phyloP scores from a whole-genome alignment of 805 yeast species.

The Kodamaea fukazawae region DNA sequence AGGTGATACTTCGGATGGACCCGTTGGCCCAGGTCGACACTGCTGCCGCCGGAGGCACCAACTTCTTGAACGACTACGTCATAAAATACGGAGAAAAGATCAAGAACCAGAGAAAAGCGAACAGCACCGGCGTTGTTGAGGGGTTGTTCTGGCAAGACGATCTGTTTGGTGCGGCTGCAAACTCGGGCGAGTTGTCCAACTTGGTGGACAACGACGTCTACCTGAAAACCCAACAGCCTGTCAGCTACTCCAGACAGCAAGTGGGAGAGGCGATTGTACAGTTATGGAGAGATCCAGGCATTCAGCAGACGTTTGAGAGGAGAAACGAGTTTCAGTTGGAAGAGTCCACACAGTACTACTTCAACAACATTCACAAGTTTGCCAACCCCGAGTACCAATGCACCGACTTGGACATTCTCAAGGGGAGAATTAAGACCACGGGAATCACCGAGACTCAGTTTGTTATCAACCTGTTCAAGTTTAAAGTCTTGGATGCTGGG shows the following conservation, averaged over 20 bases:
- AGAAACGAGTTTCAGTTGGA: conserved; percentile 83
- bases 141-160: conserved; percentile 20
- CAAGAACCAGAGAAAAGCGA: conserved; percentile 47
- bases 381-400: conserved; percentile 66
- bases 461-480: conserved; percentile 56
- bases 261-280: conserved; percentile 68
- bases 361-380: conserved; percentile 66
- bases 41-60: conserved; percentile 61
- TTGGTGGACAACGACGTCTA: conserved; percentile 2
- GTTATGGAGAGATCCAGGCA: conserved; percentile 78
- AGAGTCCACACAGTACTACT: conserved; percentile 77
- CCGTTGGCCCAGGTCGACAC: conserved; percentile 64
- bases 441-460: conserved; percentile 90
- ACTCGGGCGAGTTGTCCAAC: neutral
- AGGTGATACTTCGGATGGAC: conserved; percentile 52
- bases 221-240: neutral
- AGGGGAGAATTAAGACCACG: conserved; percentile 91
- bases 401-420: conserved; percentile 77
- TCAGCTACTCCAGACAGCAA: conserved; percentile 35
- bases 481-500: conserved; percentile 90
- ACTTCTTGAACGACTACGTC: conserved; percentile 62
- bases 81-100: conserved; percentile 56
- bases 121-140: conserved; percentile 50
- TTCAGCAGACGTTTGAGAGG: conserved; percentile 52
- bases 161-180: too few relatives aligned